phyloP scores from a whole-genome alignment of 345 rosid genomes.

The Physaria fendleri region DNA sequence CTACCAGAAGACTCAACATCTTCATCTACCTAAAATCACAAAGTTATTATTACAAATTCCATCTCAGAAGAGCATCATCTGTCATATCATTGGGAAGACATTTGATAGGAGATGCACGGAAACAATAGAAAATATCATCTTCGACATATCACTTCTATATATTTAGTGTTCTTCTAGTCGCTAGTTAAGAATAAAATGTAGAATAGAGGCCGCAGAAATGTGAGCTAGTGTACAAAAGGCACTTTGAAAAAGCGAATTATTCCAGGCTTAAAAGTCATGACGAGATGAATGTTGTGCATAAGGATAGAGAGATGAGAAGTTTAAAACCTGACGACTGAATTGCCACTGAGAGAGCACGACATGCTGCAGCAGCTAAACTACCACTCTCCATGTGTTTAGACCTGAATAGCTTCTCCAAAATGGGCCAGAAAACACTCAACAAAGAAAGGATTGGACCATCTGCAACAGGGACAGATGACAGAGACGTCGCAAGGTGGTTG shows the following conservation, averaged over 20 bases:
- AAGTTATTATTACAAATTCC: conserved; percentile 14
- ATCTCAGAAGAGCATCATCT: conserved; percentile 1
- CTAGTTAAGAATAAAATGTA: not conserved
- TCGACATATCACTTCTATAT: not conserved
- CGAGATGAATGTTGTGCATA: not conserved
- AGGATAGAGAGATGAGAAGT: conserved; percentile 9
- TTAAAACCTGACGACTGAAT: conserved; percentile 79
- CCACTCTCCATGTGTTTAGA: conserved; percentile 83
- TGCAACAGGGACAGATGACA: conserved; percentile 40
- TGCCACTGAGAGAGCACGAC: conserved; percentile 89
- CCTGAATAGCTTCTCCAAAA: conserved; percentile 73
- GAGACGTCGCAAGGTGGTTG: conserved; percentile 55
- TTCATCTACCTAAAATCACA: conserved; percentile 59
- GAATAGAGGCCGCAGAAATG: not conserved
- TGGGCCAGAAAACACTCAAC: conserved; percentile 82
- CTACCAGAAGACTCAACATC: conserved; percentile 42
- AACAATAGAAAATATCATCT: not conserved
- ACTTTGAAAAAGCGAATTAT: not conserved
- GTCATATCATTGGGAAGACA: not conserved
- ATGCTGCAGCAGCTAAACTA: conserved; percentile 73
- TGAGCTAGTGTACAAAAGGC: not conserved
- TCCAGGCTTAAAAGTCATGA: conserved; percentile 10
- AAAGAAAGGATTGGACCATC: conserved; percentile 63
- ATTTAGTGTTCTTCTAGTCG: not conserved
- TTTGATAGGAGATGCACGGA: not conserved